Evolutionary conservation across 169 alveolate genomes (phyloP).

Genomic region (Cryptosporidium parvum): DNA sequence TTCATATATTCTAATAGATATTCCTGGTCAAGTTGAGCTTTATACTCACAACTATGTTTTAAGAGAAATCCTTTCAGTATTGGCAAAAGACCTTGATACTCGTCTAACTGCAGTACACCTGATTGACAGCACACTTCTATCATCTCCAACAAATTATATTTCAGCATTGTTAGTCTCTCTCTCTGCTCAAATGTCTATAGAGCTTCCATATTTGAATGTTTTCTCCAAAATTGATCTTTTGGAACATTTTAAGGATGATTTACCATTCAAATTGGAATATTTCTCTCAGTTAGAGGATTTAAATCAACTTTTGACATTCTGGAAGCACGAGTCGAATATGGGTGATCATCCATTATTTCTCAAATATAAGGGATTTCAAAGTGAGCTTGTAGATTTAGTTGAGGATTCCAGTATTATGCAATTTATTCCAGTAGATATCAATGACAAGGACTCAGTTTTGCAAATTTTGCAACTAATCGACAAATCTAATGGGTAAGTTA

Average conservation of each 20-base stretch:
- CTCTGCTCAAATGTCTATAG: slow-evolving; percentile 93
- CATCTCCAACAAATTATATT: slow-evolving; percentile 85
- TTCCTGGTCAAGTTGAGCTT: slow-evolving; percentile 97
- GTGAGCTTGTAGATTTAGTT: slow-evolving; percentile 81
- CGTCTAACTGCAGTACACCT: slow-evolving; percentile 86
- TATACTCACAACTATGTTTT: slow-evolving; percentile 93
- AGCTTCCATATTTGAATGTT: slow-evolving; percentile 94
- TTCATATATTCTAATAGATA: slow-evolving; percentile 92
- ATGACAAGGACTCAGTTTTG: slow-evolving; percentile 84
- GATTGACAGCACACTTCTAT: slow-evolving; percentile 89
- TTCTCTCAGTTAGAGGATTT: slow-evolving; percentile 49
- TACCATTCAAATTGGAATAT: slow-evolving; percentile 74
- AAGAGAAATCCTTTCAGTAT: slow-evolving; percentile 83
- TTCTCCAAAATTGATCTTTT: slow-evolving; percentile 91
- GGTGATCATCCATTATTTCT: slow-evolving; percentile 74
- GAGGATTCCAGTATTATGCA: slow-evolving; percentile 81
- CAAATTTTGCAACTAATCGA: slow-evolving; percentile 84
- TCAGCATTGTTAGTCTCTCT: slow-evolving; percentile 92
- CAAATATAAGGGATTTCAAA: slow-evolving; percentile 81
- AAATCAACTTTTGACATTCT: slow-evolving; percentile 51
- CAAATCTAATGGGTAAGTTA: slow-evolving; percentile 87
- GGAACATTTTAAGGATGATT: slow-evolving; percentile 82
- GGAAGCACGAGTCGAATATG: slow-evolving; percentile 33
- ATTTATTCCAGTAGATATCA: slow-evolving; percentile 88
- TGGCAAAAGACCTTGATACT: slow-evolving; percentile 82